Evolutionary conservation across 768 basidiomycete species (phyloP).

Genomic region (Boletellus ananas): DNA sequence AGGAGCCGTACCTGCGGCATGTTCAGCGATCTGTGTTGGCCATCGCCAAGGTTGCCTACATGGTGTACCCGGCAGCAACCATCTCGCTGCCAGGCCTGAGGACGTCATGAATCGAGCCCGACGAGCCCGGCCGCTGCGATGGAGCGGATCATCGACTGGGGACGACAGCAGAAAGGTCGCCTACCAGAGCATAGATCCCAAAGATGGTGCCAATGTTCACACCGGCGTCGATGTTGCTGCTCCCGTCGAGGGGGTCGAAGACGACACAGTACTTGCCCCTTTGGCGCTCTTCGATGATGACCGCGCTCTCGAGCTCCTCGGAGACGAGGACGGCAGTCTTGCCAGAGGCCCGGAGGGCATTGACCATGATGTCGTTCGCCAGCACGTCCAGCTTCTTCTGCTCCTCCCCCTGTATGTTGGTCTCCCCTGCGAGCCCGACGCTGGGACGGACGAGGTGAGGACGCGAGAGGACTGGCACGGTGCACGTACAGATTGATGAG

Average conservation of each 20-base stretch:
- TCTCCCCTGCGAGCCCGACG: slow-evolving; percentile 95
- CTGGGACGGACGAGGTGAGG: slow-evolving; percentile 36
- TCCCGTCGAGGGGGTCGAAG: slow-evolving; percentile 96
- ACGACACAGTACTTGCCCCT: slow-evolving; percentile 95
- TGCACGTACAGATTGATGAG: slow-evolving; percentile 88
- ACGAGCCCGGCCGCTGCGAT: slow-evolving; percentile 65
- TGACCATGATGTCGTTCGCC: slow-evolving; percentile 99
- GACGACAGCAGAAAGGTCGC: slow-evolving; percentile 29
- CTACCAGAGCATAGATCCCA: slow-evolving; percentile 87
- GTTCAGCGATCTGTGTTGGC: slow-evolving; percentile 9
- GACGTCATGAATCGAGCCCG: slow-evolving; percentile 82
- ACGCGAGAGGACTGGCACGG: neutral
- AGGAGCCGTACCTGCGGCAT: slow-evolving; percentile 75
- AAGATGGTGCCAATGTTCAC: slow-evolving; percentile 98
- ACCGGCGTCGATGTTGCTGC: slow-evolving; percentile 97
- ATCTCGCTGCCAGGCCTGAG: slow-evolving; percentile 91
- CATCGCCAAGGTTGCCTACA: slow-evolving; percentile 48
- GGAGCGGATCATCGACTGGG: neutral
- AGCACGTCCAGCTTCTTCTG: slow-evolving; percentile 99
- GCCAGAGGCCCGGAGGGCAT: slow-evolving; percentile 92
- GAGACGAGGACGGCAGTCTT: slow-evolving; percentile 96
- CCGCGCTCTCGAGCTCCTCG: slow-evolving; percentile 90
- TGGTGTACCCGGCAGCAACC: slow-evolving; percentile 98
- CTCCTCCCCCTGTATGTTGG: slow-evolving; percentile 96
- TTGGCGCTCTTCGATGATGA: slow-evolving; percentile 79